A percentile compares a stretch with the other conserved stretches of the same genome.
Evolutionary conservation across 345 rosid genomes (phyloP).

Genomic region (Schrenkiella parvula): DNA sequence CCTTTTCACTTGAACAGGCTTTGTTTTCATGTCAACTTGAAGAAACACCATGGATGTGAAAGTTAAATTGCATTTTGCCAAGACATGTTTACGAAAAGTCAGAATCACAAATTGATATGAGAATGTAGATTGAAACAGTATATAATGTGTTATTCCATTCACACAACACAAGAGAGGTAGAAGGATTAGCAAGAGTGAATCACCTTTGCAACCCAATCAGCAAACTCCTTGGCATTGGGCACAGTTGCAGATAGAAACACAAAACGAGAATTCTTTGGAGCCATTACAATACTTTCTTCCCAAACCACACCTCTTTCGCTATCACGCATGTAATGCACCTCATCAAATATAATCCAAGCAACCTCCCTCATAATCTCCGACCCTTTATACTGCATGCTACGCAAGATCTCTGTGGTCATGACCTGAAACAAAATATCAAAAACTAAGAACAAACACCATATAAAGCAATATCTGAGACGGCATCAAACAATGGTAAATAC

Average conservation of each 20-base stretch:
- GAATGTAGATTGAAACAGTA: background rate
- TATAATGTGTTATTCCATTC: background rate
- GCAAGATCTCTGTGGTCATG: constrained; percentile 99
- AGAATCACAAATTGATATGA: background rate
- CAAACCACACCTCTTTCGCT: constrained; percentile 97
- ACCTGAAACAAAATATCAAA: constrained; percentile 49
- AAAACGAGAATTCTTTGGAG: constrained; percentile 85
- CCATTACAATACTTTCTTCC: constrained; percentile 99
- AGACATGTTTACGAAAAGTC: background rate
- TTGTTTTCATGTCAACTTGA: background rate
- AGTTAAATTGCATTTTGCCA: background rate
- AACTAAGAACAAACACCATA: constrained; percentile 23
- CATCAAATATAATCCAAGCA: constrained; percentile 97
- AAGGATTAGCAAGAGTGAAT: constrained; percentile 1
- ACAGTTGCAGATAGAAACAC: constrained; percentile 98
- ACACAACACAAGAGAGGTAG: background rate
- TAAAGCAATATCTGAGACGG: background rate
- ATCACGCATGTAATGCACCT: constrained; percentile 99
- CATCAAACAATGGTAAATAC: background rate
- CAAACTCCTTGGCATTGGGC: constrained; percentile 98
- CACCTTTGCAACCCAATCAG: constrained; percentile 99
- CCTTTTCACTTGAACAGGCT: background rate
- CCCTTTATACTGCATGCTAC: constrained; percentile 97
- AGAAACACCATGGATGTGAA: background rate
- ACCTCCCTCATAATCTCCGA: constrained; percentile 91